Base-by-base conservation (phyloP, 2,329 filamentous ascomycete genomes). In the Herpomyces periplanetae region DNA sequence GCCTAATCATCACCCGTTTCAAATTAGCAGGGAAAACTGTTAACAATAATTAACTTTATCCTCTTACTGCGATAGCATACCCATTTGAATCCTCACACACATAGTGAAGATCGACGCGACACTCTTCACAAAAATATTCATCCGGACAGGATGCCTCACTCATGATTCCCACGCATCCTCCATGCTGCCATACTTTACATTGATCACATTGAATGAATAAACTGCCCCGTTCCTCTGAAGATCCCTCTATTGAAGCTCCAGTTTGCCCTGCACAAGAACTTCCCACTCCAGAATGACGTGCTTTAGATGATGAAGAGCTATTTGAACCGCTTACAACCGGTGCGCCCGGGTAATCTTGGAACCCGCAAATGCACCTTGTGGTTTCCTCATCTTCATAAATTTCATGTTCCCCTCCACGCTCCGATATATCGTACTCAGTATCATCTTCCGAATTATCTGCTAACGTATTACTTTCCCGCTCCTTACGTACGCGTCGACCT, bases 161-260 rank as follows among this genome's bases (percentile, higher is more conserved):
- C 44, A 85, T 71, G 32, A 96, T 87, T 24, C 80, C 75, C 23
- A 96, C 75, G 34, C 80, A 96, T 24, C 73, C 75, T 31, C 80
- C 80, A 36, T 96, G 80, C 38, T 96, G 80, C 80, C 75, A 96
- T 26, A 91, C 80, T 36, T 85, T 84, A 47, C 80, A 96, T 27
- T 66, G 49, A 41, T 91, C 80, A 50, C 80, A 96, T 44, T 91
- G 75, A 28, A 96, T 73, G 40, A 88, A 96, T 40, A 91, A 63
- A 20, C 73, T 75, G 17, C 75, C 80, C 27, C 75, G 51, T 27
- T 91, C 75, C 31, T 87, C 71, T 13, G 59, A 55, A 26, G 68
- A 47, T 26, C 44, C 32, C 24, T 50, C 46, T 9, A 17, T 17
- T 10, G 13, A 8, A 10, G 17, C 10, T 17, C 5, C 17, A 5